A percentile compares a stretch with the other conserved stretches of the same genome.
These are phyloP conservation scores for Coemansia sp. DNA, from an alignment of 192 early-diverging fungal species.

Conservation along the genomic window DNA sequence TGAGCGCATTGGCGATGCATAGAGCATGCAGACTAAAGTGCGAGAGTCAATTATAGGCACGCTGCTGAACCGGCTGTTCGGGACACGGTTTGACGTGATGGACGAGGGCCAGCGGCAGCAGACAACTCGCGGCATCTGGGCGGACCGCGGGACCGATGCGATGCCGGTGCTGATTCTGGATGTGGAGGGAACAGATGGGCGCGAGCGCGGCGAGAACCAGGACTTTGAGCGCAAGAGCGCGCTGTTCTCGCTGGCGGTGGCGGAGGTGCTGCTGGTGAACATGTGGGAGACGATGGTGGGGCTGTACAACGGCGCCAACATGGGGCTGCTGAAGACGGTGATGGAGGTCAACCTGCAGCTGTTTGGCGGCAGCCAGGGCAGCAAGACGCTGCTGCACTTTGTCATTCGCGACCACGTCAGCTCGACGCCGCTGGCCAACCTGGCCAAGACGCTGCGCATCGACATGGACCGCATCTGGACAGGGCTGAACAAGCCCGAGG, in stretches of 20 bases:
- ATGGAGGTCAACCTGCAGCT: slow-evolving; percentile 98
- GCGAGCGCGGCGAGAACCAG: slow-evolving; percentile 97
- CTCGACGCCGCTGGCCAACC: slow-evolving; percentile 76
- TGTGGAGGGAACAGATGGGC: slow-evolving; percentile 98
- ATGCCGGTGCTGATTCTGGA: slow-evolving; percentile 90
- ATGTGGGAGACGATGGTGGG: slow-evolving; percentile 98
- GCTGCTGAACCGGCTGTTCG: slow-evolving; percentile 92
- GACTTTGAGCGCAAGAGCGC: slow-evolving; percentile 99
- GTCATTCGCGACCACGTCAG: slow-evolving; percentile 95
- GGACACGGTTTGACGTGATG: slow-evolving; percentile 96
- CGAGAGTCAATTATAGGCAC: slow-evolving; percentile 58
- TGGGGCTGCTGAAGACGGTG: slow-evolving; percentile 97
- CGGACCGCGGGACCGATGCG: slow-evolving; percentile 69
- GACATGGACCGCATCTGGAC: slow-evolving; percentile 93
- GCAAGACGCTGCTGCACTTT: slow-evolving; percentile 92
- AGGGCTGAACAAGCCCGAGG: slow-evolving; percentile 82
- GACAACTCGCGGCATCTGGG: slow-evolving; percentile 99
- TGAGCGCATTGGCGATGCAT: too few species aligned
- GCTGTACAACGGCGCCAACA: slow-evolving; percentile 98
- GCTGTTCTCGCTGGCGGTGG: slow-evolving; percentile 91
- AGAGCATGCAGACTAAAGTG: slow-evolving; percentile 2
- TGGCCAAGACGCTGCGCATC: slow-evolving; percentile 70
- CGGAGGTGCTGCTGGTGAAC: slow-evolving; percentile 95
- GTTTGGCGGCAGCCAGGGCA: slow-evolving; percentile 79
- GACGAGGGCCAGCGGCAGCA: slow-evolving; percentile 76